Percentiles rank a stretch among this genome's conserved stretches.
phyloP scores from a whole-genome alignment of 2,329 filamentous ascomycete genomes.

The Xylaria hypoxylon region DNA sequence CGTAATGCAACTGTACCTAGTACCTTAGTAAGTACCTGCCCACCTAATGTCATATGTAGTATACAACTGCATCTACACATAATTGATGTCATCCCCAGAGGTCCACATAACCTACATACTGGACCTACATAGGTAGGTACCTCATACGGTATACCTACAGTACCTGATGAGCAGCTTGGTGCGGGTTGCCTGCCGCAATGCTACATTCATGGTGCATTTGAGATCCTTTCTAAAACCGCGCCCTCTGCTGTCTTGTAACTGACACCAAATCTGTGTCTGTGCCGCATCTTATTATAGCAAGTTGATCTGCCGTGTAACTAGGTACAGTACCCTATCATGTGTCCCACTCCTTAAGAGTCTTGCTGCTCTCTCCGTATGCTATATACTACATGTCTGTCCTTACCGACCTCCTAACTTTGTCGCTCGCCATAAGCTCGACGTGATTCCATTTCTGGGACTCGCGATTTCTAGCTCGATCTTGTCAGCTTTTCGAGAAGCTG shows the following conservation, averaged over 20 bases:
- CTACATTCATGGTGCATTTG: conserved; percentile 14
- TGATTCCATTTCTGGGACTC: not conserved
- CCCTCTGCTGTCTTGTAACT: not conserved
- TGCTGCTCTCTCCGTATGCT: not conserved
- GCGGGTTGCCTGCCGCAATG: conserved; percentile 16
- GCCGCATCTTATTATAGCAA: conserved; percentile 30
- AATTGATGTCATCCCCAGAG: too few species aligned
- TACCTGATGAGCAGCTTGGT: not conserved
- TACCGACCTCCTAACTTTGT: not conserved
- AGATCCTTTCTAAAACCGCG: not conserved
- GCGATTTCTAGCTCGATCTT: conserved; percentile 12
- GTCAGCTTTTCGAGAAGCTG: not conserved
- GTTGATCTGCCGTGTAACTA: conserved; percentile 24
- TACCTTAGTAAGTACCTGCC: too few species aligned
- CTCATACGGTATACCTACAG: too few species aligned
- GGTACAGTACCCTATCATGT: not conserved
- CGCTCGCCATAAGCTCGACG: not conserved
- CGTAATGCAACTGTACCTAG: too few species aligned
- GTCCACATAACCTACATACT: too few species aligned
- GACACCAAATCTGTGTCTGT: conserved; percentile 3
- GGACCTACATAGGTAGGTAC: too few species aligned
- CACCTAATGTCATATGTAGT: too few species aligned
- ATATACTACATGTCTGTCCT: conserved; percentile 7
- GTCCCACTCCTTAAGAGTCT: not conserved
- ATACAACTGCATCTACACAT: too few species aligned